Base-by-base conservation (phyloP, 371 early-diverging fungal genomes). In the Basidiobolus meristosporus region DNA sequence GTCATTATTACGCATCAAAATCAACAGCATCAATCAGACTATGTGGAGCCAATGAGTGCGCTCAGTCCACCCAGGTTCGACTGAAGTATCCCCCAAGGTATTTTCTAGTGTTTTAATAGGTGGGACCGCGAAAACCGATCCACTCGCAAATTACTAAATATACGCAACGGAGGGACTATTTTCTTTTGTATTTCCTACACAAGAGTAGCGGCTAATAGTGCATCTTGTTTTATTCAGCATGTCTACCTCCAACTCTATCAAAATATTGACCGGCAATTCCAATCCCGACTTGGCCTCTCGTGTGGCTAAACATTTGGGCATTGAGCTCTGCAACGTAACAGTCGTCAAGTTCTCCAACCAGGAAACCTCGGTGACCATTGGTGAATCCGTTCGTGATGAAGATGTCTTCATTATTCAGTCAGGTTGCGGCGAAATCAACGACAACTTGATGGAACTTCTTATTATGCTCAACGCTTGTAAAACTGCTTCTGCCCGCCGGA, bases 221-320 rank as follows among this genome's bases (percentile, higher is more conserved):
- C n/a, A n/a, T n/a, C n/a, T 31, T 31, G n/a, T n/a, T 34, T 34
- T 37, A 3, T 6, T 19, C 16, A 39, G 7, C 10, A 72, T 75
- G 69, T 52, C 75, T 33, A 49, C 75, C 39, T n/a, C n/a, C n/a
- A 80, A 81, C 63, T 73, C 72, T 26, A 84, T 96, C 64, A 90
- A 90, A 58, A 82, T 96, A 50, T 84, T 96, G 45, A 69, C 90
- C n/a, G 97, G 97, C 44, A 92, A 90, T 64, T 88, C 93, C n/a
- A 91, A 92, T 65, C 81, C 83, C 30, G 86, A 85, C 39, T 74
- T 96, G 50, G 89, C 92, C 39, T 63, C 69, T 53, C 65, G 85
- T 20, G 83, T 92, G 36, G 88, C 88, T 40, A 66, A 65, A 43
- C 82, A 77, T 38, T 67, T 91, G 30, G 91, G 90, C 46, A 68